Evolutionary conservation across 768 basidiomycete species (phyloP), one percentile per base, ranked within the genome.

Genomic region (Tricholoma hemisulphureum): DNA sequence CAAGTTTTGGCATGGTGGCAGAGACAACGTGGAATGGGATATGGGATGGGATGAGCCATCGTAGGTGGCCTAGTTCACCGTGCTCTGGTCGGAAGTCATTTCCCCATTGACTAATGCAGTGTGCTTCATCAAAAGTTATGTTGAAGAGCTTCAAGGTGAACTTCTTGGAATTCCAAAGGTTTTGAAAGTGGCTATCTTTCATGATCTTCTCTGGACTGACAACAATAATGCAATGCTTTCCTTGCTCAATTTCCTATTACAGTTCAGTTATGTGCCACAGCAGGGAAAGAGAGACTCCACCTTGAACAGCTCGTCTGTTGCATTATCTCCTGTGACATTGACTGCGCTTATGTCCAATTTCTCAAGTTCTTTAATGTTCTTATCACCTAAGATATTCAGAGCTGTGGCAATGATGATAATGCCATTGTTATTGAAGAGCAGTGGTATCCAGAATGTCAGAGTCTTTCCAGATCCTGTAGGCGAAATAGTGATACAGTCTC

Each of bases 31-130:
- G 57, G 51, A 67, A 61, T n/a, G n/a, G n/a, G n/a, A n/a, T n/a
- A n/a, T n/a, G n/a, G n/a, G n/a, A n/a, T n/a, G n/a, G n/a, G n/a
- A 59, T 21, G n/a, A 57, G 35, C 10, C 32, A 54, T 28, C 54
- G 55, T 10, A 64, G 69, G 32, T 48, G 48, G 43, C 52, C 67
- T 31, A 58, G n/a, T 8, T 70, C 45, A n/a, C 32, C 49, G 51
- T 75, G 77, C 46, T 72, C 70, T 2, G 59, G 58, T 0, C 69
- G 63, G 48, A 78, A 77, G 13, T 14, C 32, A 11, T 46, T 21
- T 8, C 70, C 68, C 75, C 75, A 76, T 29, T 63, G 53, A 29
- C 61, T 69, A 28, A 77, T 61, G 55, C 74, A 75, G 51, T 77
- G 75, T 0, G 57, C 74, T 53, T 77, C 72, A 55, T 77, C 74